A percentile compares a stretch with the other conserved stretches of the same genome.
Conservation (phyloP, 805 yeast species). For the Saturnispora hagleri region DNA sequence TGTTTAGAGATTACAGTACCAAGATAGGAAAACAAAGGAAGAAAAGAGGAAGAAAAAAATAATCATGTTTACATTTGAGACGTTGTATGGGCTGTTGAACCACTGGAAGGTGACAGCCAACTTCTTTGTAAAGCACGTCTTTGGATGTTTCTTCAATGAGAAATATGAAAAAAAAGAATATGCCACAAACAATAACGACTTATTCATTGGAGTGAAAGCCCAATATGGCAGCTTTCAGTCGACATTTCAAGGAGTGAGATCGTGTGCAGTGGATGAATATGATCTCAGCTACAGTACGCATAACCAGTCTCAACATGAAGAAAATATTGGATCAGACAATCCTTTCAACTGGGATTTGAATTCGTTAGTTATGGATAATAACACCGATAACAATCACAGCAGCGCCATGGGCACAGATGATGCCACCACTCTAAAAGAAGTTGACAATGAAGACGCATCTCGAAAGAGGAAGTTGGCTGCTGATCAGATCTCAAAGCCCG, state of each 20-base stretch:
- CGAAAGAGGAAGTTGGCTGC: background rate
- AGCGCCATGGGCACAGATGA: background rate
- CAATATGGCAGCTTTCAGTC: constrained; percentile 2
- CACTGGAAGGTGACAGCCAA: background rate
- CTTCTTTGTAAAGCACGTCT: background rate
- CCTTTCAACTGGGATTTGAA: constrained; percentile 26
- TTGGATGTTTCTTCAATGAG: background rate
- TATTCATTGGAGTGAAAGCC: background rate
- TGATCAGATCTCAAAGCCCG: background rate
- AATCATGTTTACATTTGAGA: constrained; percentile 5
- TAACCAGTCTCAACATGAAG: constrained; percentile 5
- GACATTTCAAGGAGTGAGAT: constrained; percentile 3
- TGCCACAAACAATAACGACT: background rate
- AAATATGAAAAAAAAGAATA: background rate
- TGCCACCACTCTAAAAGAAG: background rate
- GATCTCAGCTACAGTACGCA: constrained; percentile 21
- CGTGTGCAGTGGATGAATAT: constrained; percentile 27
- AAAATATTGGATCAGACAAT: background rate
- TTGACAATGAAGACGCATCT: background rate
- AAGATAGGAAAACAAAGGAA: too few relatives aligned
- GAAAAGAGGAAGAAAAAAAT: background rate
- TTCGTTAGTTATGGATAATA: constrained; percentile 12
- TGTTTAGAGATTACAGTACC: background rate
- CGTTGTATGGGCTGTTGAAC: background rate
- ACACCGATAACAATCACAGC: background rate